Percentiles rank a stretch among this genome's conserved stretches.
phyloP scores from a whole-genome alignment of 345 rosid genomes.

The Brassica rapa region DNA sequence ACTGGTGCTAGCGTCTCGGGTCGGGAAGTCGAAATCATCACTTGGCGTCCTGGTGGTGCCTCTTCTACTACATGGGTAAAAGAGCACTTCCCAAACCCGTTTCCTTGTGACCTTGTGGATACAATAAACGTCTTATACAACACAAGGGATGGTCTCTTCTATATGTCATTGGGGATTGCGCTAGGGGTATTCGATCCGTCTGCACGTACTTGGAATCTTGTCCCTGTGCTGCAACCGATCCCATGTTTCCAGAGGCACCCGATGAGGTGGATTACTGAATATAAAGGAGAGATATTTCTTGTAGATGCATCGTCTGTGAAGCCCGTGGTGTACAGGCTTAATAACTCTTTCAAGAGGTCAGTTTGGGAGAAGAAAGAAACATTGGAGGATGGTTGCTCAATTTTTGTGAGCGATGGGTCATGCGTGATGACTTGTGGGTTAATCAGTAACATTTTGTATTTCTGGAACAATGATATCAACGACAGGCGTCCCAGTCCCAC shows the following conservation, averaged over 20 bases:
- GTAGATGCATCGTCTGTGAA: not conserved
- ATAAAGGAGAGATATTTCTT: not conserved
- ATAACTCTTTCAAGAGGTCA: not conserved
- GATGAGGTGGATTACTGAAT: not conserved
- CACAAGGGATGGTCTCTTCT: conserved; percentile 12
- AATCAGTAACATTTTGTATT: conserved; percentile 1
- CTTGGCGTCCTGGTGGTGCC: not conserved
- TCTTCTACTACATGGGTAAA: not conserved
- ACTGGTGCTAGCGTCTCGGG: not conserved
- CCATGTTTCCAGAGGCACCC: not conserved
- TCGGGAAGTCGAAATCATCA: not conserved
- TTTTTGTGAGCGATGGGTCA: conserved; percentile 11
- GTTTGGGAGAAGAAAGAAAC: conserved; percentile 1
- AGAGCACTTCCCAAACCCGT: not conserved
- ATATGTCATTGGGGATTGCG: not conserved
- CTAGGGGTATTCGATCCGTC: not conserved
- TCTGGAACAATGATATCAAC: not conserved
- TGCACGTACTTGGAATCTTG: not conserved
- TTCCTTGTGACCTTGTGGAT: not conserved
- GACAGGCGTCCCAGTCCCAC: not conserved
- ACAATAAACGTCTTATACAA: not conserved
- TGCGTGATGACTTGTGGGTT: conserved; percentile 2
- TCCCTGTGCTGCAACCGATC: not conserved
- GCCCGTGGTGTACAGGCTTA: not conserved
- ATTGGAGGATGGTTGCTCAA: not conserved